phyloP scores from a whole-genome alignment of 2,329 filamentous ascomycete species.

The Pseudogymnoascus sp. region DNA sequence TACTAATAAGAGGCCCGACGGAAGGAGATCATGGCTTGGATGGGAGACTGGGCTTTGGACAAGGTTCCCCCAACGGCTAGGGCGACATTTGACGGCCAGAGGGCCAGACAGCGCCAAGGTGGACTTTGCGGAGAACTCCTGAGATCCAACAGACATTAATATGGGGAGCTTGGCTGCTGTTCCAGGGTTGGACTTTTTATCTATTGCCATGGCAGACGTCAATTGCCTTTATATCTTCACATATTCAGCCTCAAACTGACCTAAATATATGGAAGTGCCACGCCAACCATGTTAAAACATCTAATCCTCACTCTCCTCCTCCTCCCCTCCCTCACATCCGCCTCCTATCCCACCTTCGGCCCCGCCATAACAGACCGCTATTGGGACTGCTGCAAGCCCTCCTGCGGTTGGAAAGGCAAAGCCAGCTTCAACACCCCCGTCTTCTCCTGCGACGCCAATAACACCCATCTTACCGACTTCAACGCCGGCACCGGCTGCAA shows the following conservation, averaged over 20 bases:
- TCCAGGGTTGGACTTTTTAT: neutral
- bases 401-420: neutral
- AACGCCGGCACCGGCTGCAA: conserved; percentile 14
- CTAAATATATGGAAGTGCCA: neutral
- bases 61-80: neutral
- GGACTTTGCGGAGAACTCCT: neutral
- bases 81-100: neutral
- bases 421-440: neutral
- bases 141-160: neutral
- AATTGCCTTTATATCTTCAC: neutral
- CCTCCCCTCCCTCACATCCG: neutral
- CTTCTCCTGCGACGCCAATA: neutral
- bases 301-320: neutral
- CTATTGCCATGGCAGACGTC: neutral
- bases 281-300: neutral
- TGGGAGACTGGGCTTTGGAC: neutral
- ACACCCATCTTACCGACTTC: neutral
- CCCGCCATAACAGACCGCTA: neutral
- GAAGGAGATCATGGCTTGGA: neutral
- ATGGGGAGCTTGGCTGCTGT: neutral
- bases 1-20: neutral
- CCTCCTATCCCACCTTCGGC: neutral
- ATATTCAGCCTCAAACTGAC: neutral
- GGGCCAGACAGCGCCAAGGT: neutral
- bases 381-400: neutral